Evolutionary conservation across 495 filamentous ascomycete species (phyloP), one percentile per base, ranked within the genome.

Genomic region (Penicillium pulvis): DNA sequence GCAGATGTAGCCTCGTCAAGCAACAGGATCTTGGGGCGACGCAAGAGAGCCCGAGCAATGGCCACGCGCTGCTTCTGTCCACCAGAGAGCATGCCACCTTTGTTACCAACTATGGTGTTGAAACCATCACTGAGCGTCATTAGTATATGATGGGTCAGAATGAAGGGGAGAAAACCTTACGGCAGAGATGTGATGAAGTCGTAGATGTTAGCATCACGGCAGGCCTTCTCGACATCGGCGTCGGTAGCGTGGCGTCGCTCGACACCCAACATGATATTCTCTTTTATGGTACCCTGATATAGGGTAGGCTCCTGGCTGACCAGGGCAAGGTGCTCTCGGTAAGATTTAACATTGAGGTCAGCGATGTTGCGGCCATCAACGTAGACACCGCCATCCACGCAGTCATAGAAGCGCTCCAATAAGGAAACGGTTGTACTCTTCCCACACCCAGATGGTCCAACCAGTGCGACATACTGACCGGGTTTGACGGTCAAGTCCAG

Each of bases 151-250:
- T 6, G 28, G 10, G 7, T 16, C 33, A 23, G 46, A 48, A 23
- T 7, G 14, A 23, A n/a, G 10, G 20, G 8, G 24, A 41, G 39
- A 56, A 75, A 3, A 36, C 10, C 73, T 70, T 70, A 75, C 62
- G 86, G 85, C 14, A 87, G 74, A 45, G 86, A 88, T 68, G 87
- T 81, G 70, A 96, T 93, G 72, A 95, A 96, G 63, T 94, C 90
- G 70, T 92, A 91, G 63, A 96, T 96, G 64, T 96, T 96, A 43
- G 92, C 92, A 67, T 93, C 88, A 57, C 86, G 87, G 78, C 91
- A 94, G 14, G 89, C 90, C 61, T 87, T 81, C 50, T 87, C 78
- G 33, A 96, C 80, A 6, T 80, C 79, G 39, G 85, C 87, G 43
- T 95, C 90, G 0, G 83, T 69, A 17, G 90, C 81, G 47, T 88